Percentiles rank a stretch among this genome's conserved stretches.
Evolutionary conservation across 2,329 filamentous ascomycete genomes (phyloP).

Genomic region (Graphilbum fragrans): DNA sequence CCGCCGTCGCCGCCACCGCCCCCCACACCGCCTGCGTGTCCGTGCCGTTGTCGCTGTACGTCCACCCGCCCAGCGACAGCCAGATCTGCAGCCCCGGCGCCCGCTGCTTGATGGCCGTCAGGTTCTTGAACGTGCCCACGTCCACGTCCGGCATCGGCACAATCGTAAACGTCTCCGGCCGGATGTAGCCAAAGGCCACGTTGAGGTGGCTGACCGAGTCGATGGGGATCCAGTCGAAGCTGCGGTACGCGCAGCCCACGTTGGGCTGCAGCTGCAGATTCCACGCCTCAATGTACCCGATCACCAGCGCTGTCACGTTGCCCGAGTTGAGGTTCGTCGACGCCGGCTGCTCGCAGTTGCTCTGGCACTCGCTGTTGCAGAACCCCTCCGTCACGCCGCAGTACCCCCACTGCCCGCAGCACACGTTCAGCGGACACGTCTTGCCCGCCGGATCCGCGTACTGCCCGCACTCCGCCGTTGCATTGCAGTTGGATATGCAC

Average conservation of each 20-base stretch:
- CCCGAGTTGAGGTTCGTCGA: too few relatives aligned
- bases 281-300: conserved; percentile 16
- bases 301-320: too few relatives aligned
- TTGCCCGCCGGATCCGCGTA: too few relatives aligned
- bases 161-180: conserved; percentile 17
- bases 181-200: conserved; percentile 8
- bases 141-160: background rate
- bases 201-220: conserved; percentile 15
- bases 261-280: too few relatives aligned
- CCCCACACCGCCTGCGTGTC: conserved; percentile 10
- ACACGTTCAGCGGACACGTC: too few relatives aligned
- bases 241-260: conserved; percentile 5
- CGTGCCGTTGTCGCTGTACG: conserved; percentile 14
- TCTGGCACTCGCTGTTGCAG: too few relatives aligned
- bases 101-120: conserved; percentile 18
- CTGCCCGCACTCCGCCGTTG: too few relatives aligned
- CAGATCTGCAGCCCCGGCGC: conserved; percentile 18
- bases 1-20: conserved; percentile 7
- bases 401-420: too few relatives aligned
- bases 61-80: conserved; percentile 29
- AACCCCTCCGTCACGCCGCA: too few relatives aligned
- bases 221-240: conserved; percentile 15
- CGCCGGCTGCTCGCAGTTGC: too few relatives aligned
- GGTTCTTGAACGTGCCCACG: conserved; percentile 2
- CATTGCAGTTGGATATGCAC: too few relatives aligned